A percentile compares a stretch with the other conserved stretches of the same genome.
phyloP scores from a whole-genome alignment of 768 basidiomycete genomes.

The Pleurotus tuber-regium region DNA sequence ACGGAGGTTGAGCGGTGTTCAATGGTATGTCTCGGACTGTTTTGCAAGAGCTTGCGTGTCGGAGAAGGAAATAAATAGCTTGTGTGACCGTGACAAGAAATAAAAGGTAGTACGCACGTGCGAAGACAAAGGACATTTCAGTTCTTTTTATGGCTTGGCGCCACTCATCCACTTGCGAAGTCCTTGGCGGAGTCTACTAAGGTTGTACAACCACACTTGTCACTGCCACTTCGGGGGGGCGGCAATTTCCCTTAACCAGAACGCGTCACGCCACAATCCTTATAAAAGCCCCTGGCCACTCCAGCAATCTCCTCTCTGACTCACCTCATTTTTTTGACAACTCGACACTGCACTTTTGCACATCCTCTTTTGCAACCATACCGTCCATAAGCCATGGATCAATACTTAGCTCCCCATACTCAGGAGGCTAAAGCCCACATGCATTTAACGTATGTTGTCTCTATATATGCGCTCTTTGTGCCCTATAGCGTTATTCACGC shows the following conservation, averaged over 20 bases:
- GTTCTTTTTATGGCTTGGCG: background rate
- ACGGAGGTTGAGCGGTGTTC: constrained; percentile 9
- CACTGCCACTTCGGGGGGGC: too few species aligned
- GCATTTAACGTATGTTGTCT: constrained; percentile 64
- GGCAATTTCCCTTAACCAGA: constrained; percentile 33
- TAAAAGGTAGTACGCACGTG: background rate
- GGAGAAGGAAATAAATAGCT: too few species aligned
- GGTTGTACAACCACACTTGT: background rate
- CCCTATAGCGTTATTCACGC: constrained; percentile 11
- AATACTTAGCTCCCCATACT: constrained; percentile 69
- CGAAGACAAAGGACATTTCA: background rate
- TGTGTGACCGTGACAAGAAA: background rate
- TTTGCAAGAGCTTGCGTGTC: background rate
- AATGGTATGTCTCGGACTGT: too few species aligned
- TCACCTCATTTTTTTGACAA: background rate
- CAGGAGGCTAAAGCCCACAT: constrained; percentile 72
- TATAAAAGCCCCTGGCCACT: constrained; percentile 4
- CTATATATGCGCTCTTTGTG: background rate
- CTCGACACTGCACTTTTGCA: background rate
- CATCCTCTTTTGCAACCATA: constrained; percentile 3
- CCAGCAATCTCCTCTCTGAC: background rate
- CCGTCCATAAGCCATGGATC: constrained; percentile 46
- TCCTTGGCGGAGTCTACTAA: constrained; percentile 5
- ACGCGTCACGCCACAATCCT: constrained; percentile 5
- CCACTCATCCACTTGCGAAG: constrained; percentile 4